Evolutionary conservation across 2,329 filamentous ascomycete species (phyloP).

Genomic region (Purpureocillium lavendulum): DNA sequence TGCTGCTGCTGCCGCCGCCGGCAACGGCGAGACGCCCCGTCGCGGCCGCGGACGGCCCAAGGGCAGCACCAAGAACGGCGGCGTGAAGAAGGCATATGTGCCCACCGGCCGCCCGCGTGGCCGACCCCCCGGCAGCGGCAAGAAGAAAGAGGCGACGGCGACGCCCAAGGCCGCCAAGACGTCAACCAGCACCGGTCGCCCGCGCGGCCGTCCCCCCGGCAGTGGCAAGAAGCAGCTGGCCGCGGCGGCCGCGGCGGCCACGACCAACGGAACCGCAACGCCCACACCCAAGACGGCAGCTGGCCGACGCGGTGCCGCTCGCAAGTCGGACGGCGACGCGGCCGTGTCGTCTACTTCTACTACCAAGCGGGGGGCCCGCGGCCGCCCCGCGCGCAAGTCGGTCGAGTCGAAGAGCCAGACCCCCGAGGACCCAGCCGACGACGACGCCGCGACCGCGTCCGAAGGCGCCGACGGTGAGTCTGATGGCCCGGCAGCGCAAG

Average conservation of each 20-base stretch:
- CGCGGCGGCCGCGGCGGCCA: conserved; percentile 1
- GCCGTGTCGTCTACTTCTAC: conserved; percentile 8
- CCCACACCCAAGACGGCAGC: conserved; percentile 6
- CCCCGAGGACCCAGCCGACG: conserved; percentile 1
- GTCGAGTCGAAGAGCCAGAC: background rate
- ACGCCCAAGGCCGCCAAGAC: conserved; percentile 6
- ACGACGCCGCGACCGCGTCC: background rate
- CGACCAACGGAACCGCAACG: background rate
- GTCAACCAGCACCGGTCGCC: conserved; percentile 5
- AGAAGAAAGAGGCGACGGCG: conserved; percentile 14
- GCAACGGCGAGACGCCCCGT: conserved; percentile 7
- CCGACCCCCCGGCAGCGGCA: conserved; percentile 33
- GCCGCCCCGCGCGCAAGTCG: background rate
- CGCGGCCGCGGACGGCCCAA: conserved; percentile 13
- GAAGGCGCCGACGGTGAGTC: conserved; percentile 11
- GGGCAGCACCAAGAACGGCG: conserved; percentile 27
- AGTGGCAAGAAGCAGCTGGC: conserved; percentile 19
- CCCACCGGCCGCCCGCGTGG: conserved; percentile 33
- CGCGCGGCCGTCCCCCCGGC: conserved; percentile 21
- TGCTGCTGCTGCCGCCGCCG: background rate
- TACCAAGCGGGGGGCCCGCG: conserved; percentile 3
- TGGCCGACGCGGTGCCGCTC: conserved; percentile 20
- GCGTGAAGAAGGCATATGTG: conserved; percentile 26
- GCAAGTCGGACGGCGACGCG: conserved; percentile 13
- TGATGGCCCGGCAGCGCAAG: background rate